Conservation (phyloP, 352 stramenopile genomes). For the Thalassiosira exigua region DNA sequence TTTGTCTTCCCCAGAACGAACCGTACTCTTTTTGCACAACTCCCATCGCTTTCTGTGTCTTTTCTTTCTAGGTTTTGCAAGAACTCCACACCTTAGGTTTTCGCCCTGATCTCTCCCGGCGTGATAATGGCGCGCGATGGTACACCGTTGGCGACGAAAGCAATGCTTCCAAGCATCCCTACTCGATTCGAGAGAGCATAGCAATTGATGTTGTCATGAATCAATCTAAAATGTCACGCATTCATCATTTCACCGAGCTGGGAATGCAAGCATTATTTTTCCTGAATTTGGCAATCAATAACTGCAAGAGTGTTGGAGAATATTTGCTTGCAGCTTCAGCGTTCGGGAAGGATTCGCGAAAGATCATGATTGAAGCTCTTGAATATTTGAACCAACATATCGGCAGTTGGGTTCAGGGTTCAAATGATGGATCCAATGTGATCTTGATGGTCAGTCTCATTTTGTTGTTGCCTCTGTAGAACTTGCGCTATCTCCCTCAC, state of each 20-base stretch:
- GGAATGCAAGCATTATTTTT: slow-evolving; percentile 60
- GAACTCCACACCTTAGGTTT: slow-evolving; percentile 84
- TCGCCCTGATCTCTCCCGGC: slow-evolving; percentile 76
- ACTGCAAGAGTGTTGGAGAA: slow-evolving; percentile 60
- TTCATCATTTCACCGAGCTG: slow-evolving; percentile 61
- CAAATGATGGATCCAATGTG: slow-evolving; percentile 24
- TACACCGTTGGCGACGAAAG: slow-evolving; percentile 37
- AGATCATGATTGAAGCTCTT: slow-evolving; percentile 67
- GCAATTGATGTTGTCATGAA: slow-evolving; percentile 69
- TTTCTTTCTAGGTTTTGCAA: slow-evolving; percentile 48
- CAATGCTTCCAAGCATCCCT: slow-evolving; percentile 33
- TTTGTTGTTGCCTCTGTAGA: background rate
- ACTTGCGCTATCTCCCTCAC: too few relatives aligned
- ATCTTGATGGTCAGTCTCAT: slow-evolving; percentile 36
- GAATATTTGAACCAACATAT: slow-evolving; percentile 56
- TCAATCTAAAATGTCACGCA: slow-evolving; percentile 24
- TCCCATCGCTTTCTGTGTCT: too few relatives aligned
- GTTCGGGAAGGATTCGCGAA: slow-evolving; percentile 54
- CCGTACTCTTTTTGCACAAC: too few relatives aligned
- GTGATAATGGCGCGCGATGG: slow-evolving; percentile 53
- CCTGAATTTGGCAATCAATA: slow-evolving; percentile 60
- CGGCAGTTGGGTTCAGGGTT: slow-evolving; percentile 13
- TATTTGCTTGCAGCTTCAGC: slow-evolving; percentile 72
- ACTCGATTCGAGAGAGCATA: slow-evolving; percentile 68
- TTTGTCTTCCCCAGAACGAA: too few relatives aligned